Evolutionary conservation across 139 green algal species (phyloP), one percentile per base, ranked within the genome.

Genomic region (Mychonastes homosphaera): DNA sequence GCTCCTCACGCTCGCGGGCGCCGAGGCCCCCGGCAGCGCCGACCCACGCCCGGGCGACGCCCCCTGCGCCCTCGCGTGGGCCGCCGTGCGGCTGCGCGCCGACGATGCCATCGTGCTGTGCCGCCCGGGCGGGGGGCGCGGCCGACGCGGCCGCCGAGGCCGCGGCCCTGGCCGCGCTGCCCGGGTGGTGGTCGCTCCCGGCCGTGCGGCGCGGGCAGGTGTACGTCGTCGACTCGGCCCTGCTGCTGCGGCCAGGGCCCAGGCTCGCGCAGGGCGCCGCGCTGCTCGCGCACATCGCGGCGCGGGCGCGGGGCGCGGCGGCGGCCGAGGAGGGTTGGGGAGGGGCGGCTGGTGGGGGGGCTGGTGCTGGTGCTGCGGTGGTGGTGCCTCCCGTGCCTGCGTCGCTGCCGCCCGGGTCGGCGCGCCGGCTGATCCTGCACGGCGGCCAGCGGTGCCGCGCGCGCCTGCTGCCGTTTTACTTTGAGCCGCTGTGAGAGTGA

Each of bases 171-270:
- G 88, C 87, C 2, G 52, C 28, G 12, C 69, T 82, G 62, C 80
- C 84, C 0, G 87, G 88, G 32, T 97, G 87, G 78, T 96, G 89
- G 89, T 58, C 56, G 7, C 59, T 97, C 56, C 87, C 90, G 15
- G 88, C 87, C 2, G 87, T 95, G 38, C 71, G 70, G 18, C 34
- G 41, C 12, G 79, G 84, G 12, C 53, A 65, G 33, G 84, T 97
- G 15, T 97, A 79, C 56, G 67, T 92, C 9, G 62, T 76, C 13
- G 74, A 95, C 16, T 50, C 71, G 0, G 54, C 63, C 13, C 65
- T 86, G 23, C 73, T 91, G 45, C 66, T 55, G 10, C 67, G 79
- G 2, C 56, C 82, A 2, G 90, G 90, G 0, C 86, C 86, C 7
- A 60, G 84, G 53, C 63, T 94, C 70, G 81, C 96, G 34, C 75